phyloP scores from a whole-genome alignment of 148 eudicot genomes.

The Fagopyrum homotropicum region DNA sequence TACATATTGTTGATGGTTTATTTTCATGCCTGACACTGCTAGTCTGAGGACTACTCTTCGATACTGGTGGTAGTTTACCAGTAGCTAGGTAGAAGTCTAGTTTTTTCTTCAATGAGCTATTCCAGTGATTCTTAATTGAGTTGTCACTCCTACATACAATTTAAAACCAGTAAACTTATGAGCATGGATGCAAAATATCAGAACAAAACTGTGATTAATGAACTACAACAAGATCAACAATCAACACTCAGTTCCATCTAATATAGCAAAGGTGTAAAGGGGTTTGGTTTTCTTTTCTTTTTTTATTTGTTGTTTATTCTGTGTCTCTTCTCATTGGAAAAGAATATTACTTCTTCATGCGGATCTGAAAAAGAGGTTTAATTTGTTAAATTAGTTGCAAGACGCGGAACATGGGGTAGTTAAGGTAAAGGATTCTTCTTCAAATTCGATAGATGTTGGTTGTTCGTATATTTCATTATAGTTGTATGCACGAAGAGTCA shows the following conservation, averaged over 20 bases:
- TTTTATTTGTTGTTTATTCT: too few relatives aligned
- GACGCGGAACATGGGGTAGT: too few relatives aligned
- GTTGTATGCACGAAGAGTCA: too few relatives aligned
- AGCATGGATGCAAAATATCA: background rate
- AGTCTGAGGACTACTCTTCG: slow-evolving; percentile 38
- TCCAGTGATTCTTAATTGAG: slow-evolving; percentile 98
- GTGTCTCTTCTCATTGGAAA: too few relatives aligned
- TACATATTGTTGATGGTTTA: slow-evolving; percentile 19
- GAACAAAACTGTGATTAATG: background rate
- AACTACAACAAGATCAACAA: background rate
- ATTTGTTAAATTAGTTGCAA: too few relatives aligned
- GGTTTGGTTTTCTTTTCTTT: too few relatives aligned
- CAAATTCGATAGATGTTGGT: too few relatives aligned
- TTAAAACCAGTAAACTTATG: background rate
- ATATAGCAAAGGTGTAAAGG: too few relatives aligned
- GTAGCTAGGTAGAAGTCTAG: slow-evolving; percentile 71
- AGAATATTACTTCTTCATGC: too few relatives aligned
- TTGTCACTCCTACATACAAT: slow-evolving; percentile 65
- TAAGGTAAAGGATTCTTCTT: too few relatives aligned
- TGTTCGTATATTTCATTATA: too few relatives aligned
- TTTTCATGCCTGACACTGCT: slow-evolving; percentile 27
- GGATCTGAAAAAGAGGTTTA: too few relatives aligned
- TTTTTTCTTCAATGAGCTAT: slow-evolving; percentile 95
- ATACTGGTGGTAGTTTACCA: slow-evolving; percentile 73
- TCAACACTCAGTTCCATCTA: background rate